Percentiles rank a stretch among this genome's conserved stretches.
phyloP scores from a whole-genome alignment of 2,329 filamentous ascomycete genomes.

The Drechslerella stenobrocha region DNA sequence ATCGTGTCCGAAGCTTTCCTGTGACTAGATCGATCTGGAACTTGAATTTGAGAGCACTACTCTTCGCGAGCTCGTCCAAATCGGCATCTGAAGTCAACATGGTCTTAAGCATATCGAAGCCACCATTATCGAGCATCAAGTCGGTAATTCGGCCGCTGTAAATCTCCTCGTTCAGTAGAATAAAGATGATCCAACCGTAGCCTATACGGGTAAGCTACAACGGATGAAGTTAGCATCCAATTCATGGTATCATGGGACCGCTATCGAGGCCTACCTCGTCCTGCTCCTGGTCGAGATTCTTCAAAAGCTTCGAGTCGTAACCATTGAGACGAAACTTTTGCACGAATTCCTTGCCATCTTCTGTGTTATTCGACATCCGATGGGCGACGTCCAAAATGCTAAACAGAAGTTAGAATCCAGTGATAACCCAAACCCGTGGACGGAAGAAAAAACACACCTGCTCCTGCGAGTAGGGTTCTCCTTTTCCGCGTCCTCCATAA shows the following conservation, averaged over 20 bases:
- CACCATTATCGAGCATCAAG: slow-evolving; percentile 33
- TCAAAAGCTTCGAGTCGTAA: slow-evolving; percentile 32
- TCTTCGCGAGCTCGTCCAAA: slow-evolving; percentile 34
- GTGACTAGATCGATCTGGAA: slow-evolving; percentile 37
- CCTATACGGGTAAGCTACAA: slow-evolving; percentile 41
- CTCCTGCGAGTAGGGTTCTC: slow-evolving; percentile 35
- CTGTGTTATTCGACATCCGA: slow-evolving; percentile 42
- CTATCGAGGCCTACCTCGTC: slow-evolving; percentile 16
- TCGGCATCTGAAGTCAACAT: slow-evolving; percentile 37
- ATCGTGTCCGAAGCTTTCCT: slow-evolving; percentile 24
- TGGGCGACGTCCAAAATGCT: slow-evolving; percentile 38
- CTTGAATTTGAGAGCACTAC: slow-evolving; percentile 41
- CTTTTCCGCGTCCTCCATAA: slow-evolving; percentile 40
- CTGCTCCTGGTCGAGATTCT: slow-evolving; percentile 23
- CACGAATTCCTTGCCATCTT: slow-evolving; percentile 34
- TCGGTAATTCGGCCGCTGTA: slow-evolving; percentile 40
- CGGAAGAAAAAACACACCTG: slow-evolving; percentile 14
- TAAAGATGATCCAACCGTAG: slow-evolving; percentile 42
- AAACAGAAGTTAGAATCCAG: slow-evolving; percentile 7
- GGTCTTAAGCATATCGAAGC: slow-evolving; percentile 34
- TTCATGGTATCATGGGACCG: neutral
- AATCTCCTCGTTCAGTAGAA: slow-evolving; percentile 38
- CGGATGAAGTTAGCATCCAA: slow-evolving; percentile 1
- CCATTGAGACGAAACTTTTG: slow-evolving; percentile 44
- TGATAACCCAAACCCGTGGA: neutral